Percentiles rank a stretch among this genome's conserved stretches.
Conservation (phyloP, 805 yeast species). For the Pichia californica region DNA sequence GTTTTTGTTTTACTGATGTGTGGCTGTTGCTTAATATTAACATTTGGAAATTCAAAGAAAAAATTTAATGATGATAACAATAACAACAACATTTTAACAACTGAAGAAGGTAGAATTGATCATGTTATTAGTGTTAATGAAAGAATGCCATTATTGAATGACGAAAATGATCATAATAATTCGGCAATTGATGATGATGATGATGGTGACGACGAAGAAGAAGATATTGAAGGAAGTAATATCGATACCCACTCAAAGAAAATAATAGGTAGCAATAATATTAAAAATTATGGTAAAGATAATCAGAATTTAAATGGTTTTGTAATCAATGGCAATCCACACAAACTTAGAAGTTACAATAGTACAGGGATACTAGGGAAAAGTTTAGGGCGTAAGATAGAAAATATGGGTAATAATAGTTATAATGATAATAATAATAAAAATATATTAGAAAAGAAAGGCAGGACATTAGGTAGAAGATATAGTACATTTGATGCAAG, state of each 20-base stretch:
- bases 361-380: background rate
- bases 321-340: background rate
- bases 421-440: background rate
- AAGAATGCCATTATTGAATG: constrained; percentile 9
- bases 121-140: constrained; percentile 10
- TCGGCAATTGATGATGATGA: background rate
- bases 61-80: background rate
- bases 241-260: background rate
- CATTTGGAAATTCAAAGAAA: constrained; percentile 23
- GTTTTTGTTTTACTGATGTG: constrained; percentile 31
- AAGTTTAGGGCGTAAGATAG: background rate
- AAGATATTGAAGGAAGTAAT: background rate
- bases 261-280: too few relatives aligned
- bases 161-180: background rate
- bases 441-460: background rate
- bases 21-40: constrained; percentile 31
- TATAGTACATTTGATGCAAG: constrained; percentile 7
- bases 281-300: background rate
- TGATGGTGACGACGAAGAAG: background rate
- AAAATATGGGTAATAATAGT: background rate
- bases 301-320: background rate
- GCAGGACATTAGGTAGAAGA: background rate
- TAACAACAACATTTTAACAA: background rate
- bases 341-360: background rate
- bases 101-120: background rate